These are phyloP conservation scores for Rhododendron mucronatum DNA, from an alignment of 148 eudicot genomes.

Conservation along the genomic window DNA sequence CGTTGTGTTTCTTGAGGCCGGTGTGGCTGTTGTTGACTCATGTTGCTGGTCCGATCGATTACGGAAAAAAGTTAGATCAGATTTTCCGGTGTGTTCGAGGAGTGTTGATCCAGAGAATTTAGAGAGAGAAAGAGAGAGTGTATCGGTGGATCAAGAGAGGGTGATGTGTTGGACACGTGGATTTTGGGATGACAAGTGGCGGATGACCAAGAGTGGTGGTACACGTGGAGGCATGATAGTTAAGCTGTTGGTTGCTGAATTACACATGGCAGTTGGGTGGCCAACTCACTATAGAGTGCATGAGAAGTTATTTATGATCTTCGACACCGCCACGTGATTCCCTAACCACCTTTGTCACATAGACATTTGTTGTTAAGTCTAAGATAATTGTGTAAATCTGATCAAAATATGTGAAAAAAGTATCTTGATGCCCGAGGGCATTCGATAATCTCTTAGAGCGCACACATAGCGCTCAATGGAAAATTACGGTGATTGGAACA, in stretches of 20 bases:
- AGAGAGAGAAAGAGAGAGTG: background rate
- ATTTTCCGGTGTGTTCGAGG: background rate
- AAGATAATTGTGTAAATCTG: too few relatives aligned
- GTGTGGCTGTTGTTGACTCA: constrained; percentile 49
- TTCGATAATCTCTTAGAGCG: too few relatives aligned
- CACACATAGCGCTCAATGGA: too few relatives aligned
- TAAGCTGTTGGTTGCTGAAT: background rate
- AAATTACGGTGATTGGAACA: too few relatives aligned
- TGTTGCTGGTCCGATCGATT: constrained; percentile 7
- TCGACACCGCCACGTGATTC: too few relatives aligned
- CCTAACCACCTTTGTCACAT: too few relatives aligned
- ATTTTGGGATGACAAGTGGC: background rate
- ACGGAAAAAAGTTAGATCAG: background rate
- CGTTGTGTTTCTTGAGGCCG: constrained; percentile 13
- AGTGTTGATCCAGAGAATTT: background rate
- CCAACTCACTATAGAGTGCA: background rate
- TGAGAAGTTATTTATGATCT: too few relatives aligned
- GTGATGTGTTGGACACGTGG: background rate
- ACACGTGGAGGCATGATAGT: background rate
- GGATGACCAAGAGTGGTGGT: background rate
- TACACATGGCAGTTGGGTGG: background rate
- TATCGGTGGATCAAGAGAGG: background rate
- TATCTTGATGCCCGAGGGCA: too few relatives aligned
- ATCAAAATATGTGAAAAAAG: too few relatives aligned
- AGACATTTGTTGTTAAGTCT: too few relatives aligned